Evolutionary conservation across 2,329 filamentous ascomycete genomes (phyloP).

Genomic region (Xylaria sp.): DNA sequence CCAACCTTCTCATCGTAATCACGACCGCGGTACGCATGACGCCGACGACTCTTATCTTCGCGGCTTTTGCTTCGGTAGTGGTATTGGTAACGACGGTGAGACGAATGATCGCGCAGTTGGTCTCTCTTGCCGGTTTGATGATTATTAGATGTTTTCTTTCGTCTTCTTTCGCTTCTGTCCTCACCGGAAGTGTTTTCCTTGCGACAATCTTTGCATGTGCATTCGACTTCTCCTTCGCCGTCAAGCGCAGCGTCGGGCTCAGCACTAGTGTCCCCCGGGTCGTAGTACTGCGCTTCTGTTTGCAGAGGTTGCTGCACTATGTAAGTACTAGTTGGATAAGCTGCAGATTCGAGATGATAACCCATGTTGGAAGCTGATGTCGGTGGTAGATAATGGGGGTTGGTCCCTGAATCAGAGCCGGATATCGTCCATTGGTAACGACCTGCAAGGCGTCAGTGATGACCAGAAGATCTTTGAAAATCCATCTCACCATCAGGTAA

Average conservation of each 20-base stretch:
- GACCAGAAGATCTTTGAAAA: background rate
- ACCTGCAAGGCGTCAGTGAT: background rate
- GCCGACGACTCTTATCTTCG: background rate
- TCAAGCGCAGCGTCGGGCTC: background rate
- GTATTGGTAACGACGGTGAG: background rate
- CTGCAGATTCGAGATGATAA: background rate
- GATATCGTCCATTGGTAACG: conserved; percentile 2
- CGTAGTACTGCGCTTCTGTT: background rate
- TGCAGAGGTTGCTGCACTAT: background rate
- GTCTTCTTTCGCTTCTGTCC: background rate
- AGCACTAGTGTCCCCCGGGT: background rate
- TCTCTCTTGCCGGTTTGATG: background rate
- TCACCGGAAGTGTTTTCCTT: background rate
- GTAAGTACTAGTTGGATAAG: background rate
- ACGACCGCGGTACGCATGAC: background rate
- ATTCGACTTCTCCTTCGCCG: background rate
- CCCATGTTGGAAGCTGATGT: background rate
- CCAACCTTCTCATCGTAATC: background rate
- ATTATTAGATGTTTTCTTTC: background rate
- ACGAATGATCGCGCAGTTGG: background rate
- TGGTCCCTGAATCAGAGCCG: background rate
- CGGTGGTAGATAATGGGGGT: background rate
- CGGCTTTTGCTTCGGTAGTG: background rate
- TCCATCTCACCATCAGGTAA: background rate
- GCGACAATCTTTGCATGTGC: background rate